Conservation (phyloP, 2,329 filamentous ascomycete species). For the Xylaria sp. region DNA sequence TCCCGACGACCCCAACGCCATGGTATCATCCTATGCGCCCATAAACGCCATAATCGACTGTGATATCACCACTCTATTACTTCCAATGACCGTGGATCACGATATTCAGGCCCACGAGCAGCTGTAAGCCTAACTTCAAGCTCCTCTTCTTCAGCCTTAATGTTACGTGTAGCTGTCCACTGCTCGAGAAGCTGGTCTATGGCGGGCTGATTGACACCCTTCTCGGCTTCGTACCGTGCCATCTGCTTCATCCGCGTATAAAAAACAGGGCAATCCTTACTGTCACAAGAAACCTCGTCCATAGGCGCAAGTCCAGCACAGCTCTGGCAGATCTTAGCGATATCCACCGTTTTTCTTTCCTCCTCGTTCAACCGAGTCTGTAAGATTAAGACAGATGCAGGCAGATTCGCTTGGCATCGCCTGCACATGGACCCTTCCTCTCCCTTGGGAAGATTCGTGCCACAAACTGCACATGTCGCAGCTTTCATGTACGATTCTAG, state of each 20-base stretch:
- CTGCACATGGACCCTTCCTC: constrained; percentile 47
- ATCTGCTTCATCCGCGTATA: constrained; percentile 67
- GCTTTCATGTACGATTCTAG: constrained; percentile 92
- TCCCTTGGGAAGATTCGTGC: constrained; percentile 42
- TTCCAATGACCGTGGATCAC: too few relatives aligned
- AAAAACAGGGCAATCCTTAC: constrained; percentile 87
- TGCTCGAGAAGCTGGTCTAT: constrained; percentile 32
- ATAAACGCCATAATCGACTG: neutral
- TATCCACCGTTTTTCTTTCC: constrained; percentile 58
- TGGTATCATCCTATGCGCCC: neutral
- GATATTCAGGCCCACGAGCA: too few relatives aligned
- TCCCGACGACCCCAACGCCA: neutral
- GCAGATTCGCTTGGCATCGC: constrained; percentile 49
- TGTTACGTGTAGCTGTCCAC: neutral
- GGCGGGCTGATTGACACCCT: constrained; percentile 33
- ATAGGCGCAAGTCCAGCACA: constrained; percentile 69
- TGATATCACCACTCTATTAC: too few relatives aligned
- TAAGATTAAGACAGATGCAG: constrained; percentile 59
- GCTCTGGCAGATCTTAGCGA: constrained; percentile 69
- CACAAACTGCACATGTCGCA: constrained; percentile 73
- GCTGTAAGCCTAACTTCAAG: too few relatives aligned
- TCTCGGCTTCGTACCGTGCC: constrained; percentile 41
- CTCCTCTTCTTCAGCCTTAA: too few relatives aligned
- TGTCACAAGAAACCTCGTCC: constrained; percentile 82
- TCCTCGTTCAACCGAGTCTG: constrained; percentile 55